Evolutionary conservation across 306 rosid species (phyloP).

Genomic region (Prunus padus): DNA sequence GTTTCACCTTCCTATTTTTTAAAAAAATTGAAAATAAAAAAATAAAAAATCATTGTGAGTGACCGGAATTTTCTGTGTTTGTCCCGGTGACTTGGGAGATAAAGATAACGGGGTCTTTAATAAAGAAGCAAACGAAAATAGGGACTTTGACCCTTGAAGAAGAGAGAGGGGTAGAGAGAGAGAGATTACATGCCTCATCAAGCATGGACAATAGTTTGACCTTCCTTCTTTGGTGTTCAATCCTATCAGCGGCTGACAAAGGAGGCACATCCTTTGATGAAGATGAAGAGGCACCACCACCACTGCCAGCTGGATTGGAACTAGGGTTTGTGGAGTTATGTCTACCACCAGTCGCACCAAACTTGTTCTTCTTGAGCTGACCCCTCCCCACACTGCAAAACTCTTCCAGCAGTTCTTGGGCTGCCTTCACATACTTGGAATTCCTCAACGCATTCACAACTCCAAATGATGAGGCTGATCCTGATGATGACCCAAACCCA

Average conservation of each 20-base stretch:
- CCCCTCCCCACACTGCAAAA: constrained; percentile 86
- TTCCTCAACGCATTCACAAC: constrained; percentile 65
- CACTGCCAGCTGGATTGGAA: constrained; percentile 38
- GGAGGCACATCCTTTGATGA: constrained; percentile 57
- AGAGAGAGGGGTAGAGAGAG: constrained; percentile 29
- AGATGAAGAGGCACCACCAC: constrained; percentile 43
- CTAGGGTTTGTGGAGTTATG: constrained; percentile 61
- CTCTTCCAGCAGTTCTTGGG: constrained; percentile 78
- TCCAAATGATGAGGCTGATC: constrained; percentile 29
- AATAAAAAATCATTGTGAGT: constrained; percentile 24
- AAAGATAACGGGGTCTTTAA: constrained; percentile 17
- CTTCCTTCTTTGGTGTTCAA: constrained; percentile 89
- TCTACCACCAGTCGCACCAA: constrained; percentile 13
- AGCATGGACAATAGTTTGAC: constrained; percentile 84
- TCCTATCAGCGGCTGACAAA: constrained; percentile 71
- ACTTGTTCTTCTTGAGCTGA: constrained; percentile 64
- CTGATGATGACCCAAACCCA: constrained; percentile 41
- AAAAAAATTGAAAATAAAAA: not conserved
- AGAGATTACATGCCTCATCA: constrained; percentile 80
- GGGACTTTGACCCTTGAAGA: constrained; percentile 50
- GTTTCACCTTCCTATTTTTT: not conserved
- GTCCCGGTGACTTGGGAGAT: constrained; percentile 24
- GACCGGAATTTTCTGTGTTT: constrained; percentile 44
- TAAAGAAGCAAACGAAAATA: constrained; percentile 10
- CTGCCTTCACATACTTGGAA: constrained; percentile 71